Conservation (phyloP, 371 early-diverging fungal species). For the Dentiscutata heterogama region DNA sequence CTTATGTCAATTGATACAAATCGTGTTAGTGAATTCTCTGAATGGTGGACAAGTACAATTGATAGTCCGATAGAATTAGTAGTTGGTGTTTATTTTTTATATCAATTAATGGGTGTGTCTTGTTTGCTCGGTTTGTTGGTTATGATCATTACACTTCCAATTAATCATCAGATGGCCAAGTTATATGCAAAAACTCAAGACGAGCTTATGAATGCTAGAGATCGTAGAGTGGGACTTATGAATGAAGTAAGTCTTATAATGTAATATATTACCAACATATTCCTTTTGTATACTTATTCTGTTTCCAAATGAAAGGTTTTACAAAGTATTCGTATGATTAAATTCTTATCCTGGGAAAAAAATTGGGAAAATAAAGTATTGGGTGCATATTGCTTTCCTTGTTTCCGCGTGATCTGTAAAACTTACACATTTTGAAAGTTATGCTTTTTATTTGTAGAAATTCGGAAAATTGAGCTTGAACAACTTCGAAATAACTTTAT, state of each 20-base stretch:
- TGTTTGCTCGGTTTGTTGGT: slow-evolving; percentile 62
- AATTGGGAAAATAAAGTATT: slow-evolving; percentile 48
- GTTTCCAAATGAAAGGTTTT: slow-evolving; percentile 54
- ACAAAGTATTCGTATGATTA: slow-evolving; percentile 75
- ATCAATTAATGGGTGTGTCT: slow-evolving; percentile 61
- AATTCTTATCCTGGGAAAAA: slow-evolving; percentile 75
- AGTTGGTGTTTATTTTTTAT: slow-evolving; percentile 61
- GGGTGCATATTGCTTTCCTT: not conserved
- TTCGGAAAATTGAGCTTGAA: not conserved
- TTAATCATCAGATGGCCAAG: slow-evolving; percentile 65
- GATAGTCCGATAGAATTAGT: slow-evolving; percentile 64
- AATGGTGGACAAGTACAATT: slow-evolving; percentile 57
- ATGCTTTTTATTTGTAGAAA: not conserved
- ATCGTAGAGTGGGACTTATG: slow-evolving; percentile 59
- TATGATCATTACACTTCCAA: slow-evolving; percentile 60
- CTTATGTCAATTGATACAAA: slow-evolving; percentile 84
- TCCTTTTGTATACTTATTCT: not conserved
- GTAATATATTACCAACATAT: not conserved
- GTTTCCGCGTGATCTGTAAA: not conserved
- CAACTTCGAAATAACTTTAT: slow-evolving; percentile 37
- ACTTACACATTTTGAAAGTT: slow-evolving; percentile 56
- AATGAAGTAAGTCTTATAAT: slow-evolving; percentile 55
- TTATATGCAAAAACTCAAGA: slow-evolving; percentile 53
- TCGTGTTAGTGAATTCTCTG: slow-evolving; percentile 57
- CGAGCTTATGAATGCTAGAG: slow-evolving; percentile 51